Percentiles rank a stretch among this genome's conserved stretches.
phyloP scores from a whole-genome alignment of 441 rosid genomes.

The Euphorbia schlechtendalii region DNA sequence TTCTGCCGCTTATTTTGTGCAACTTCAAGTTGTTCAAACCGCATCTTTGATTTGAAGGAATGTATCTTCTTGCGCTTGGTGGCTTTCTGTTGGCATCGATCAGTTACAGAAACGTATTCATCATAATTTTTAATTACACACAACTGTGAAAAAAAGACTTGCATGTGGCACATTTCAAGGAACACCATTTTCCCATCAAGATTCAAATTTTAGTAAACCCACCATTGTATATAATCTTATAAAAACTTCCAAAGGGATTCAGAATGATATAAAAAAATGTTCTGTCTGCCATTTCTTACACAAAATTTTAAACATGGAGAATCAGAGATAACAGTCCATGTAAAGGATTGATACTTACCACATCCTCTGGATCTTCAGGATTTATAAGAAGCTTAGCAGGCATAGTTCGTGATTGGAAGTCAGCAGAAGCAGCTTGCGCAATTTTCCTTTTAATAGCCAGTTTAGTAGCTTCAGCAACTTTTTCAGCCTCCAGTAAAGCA shows the following conservation, averaged over 20 bases:
- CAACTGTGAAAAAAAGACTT: too few relatives aligned
- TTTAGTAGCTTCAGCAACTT: constrained; percentile 85
- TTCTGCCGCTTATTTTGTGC: constrained; percentile 87
- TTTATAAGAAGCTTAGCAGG: constrained; percentile 84
- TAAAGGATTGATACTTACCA: constrained; percentile 38
- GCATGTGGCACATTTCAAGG: neutral
- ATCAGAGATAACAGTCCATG: neutral
- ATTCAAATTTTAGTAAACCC: too few relatives aligned
- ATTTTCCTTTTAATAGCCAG: constrained; percentile 87
- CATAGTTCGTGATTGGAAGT: constrained; percentile 66
- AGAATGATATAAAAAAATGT: too few relatives aligned
- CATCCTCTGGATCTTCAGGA: constrained; percentile 94
- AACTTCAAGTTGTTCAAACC: constrained; percentile 81
- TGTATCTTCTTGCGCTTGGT: constrained; percentile 96
- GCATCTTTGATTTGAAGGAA: constrained; percentile 85
- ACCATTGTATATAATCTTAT: too few relatives aligned
- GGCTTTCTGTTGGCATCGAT: constrained; percentile 58
- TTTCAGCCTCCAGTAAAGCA: constrained; percentile 83
- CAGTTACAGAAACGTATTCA: neutral
- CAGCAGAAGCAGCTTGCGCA: constrained; percentile 81
- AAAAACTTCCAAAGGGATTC: too few relatives aligned
- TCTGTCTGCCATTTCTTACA: too few relatives aligned
- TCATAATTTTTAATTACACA: too few relatives aligned
- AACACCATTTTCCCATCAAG: too few relatives aligned
- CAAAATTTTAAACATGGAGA: neutral